Evolutionary conservation across 441 rosid genomes (phyloP).

Genomic region (Croton setiger): DNA sequence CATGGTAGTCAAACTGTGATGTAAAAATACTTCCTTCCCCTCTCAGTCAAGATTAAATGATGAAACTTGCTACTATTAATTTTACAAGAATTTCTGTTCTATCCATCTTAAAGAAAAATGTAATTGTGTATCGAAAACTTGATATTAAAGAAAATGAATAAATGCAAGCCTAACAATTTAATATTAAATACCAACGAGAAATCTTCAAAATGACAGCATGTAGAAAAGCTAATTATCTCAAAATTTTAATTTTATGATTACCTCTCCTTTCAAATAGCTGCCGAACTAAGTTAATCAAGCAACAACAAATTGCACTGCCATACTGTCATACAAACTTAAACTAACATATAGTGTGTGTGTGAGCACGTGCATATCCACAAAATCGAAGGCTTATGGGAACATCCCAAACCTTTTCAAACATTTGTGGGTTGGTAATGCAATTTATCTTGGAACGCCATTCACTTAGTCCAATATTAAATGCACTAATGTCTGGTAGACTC

Average conservation of each 20-base stretch:
- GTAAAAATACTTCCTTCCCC: not conserved
- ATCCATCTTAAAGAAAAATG: not conserved
- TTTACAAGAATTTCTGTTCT: not conserved
- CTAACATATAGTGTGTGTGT: not conserved
- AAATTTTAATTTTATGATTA: not conserved
- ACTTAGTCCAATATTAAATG: conserved; percentile 50
- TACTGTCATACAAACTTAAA: not conserved
- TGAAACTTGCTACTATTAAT: not conserved
- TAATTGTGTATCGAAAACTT: too few relatives aligned
- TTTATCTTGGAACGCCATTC: conserved; percentile 67
- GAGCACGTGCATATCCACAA: not conserved
- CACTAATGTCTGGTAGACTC: conserved; percentile 51
- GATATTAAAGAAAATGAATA: too few relatives aligned
- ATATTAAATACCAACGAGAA: too few relatives aligned
- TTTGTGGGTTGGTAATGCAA: conserved; percentile 57
- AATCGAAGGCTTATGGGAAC: too few relatives aligned
- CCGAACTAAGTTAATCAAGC: not conserved
- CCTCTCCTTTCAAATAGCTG: not conserved
- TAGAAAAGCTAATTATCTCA: not conserved
- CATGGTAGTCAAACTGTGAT: not conserved
- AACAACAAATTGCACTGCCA: not conserved
- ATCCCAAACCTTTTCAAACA: conserved; percentile 57
- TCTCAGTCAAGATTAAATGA: not conserved
- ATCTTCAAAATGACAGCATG: too few relatives aligned
- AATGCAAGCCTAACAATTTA: too few relatives aligned